Evolutionary conservation across 2,329 filamentous ascomycete species (phyloP), one percentile per base, ranked within the genome.

Genomic region (Didymosphaeria variabile): DNA sequence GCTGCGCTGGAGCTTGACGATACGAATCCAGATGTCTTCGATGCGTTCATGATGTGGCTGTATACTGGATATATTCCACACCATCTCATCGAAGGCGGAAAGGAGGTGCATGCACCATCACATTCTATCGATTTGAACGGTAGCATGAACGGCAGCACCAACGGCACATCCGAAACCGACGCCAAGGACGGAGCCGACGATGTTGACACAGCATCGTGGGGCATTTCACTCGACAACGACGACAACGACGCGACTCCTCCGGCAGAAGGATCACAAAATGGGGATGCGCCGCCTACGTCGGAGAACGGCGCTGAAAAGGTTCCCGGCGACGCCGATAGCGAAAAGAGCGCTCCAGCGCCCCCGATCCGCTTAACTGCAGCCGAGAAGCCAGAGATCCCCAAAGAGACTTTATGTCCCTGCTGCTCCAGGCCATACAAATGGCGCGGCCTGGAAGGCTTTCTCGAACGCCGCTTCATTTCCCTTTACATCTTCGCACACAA

Each of bases 41-140:
- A 77, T 60, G 71, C 73, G 8, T 77, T 77, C 57, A 75, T 77
- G 73, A 65, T 77, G 57, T 77, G 74, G 74, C 60, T 77, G 26
- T 55, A 77, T 57, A 77, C 74, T 7, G 74, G 74, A 9, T 72
- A 73, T 53, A 75, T 77, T 23, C 74, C 74, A 6, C 74, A 77
- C 26, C 74, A 77, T 66, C 68, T 77, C 6, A 76, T 77, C 49
- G 74, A 77, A 59, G 74, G 74, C 7, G 69, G 72, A 2, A 76
- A 75, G 51, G 74, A 77, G 50, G 57, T 73, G 9, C 68, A 72
- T 23, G 63, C 72, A 9, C 71, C 71, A 5, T 69, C 71, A n/a
- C 72, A 72, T 42, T 64, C 70, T 21, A 65, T 73, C 58, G 68
- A 65, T 46, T 57, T 71, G 34, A 71, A 66, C 29, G 64, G 65